Evolutionary conservation across 164 flowering plant genomes (phyloP), one percentile per base, ranked within the genome.

Genomic region (Dillenia suffruticosa): DNA sequence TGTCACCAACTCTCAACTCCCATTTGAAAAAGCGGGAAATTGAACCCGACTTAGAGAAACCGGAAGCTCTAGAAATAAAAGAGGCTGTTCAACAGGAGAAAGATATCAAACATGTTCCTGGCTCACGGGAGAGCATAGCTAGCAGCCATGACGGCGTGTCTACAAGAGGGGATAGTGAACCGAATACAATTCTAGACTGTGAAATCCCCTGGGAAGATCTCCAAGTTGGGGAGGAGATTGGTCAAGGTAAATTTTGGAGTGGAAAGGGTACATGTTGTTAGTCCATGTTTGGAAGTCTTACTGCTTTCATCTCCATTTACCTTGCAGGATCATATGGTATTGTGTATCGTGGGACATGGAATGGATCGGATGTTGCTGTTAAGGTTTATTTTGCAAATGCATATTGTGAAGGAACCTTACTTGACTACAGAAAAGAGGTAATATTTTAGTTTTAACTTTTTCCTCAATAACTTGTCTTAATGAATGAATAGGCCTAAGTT

Each of bases 341-440:
- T 67, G 97, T 91, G 43, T 75, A 88, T 74, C 91, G 72, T 60
- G 97, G 96, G 68, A 63, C 84, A 65, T 91, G 95, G 96, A 82
- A 84, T 74, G 91, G 89, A 83, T 90, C 92, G 51, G 97, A 90
- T 77, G 93, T 90, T 67, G 97, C 95, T 2, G 69, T 88, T 32
- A 90, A 90, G 75, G 79, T 88, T 48, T 88, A 82, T 67, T 57
- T 72, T 58, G 81, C 66, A 43, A 71, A 68, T 70, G 84, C 84
- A 45, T 84, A 80, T 58, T 75, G 10, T 49, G 89, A 86, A 24
- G 83, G 70, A 22, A 84, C 79, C 58, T 73, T 85, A 56, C 62
- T 61, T 8, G 91, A 81, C 74, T 85, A 81, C 75, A 78, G 66
- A 63, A 88, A 85, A 53, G 97, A 90, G 97, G 97, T 88, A 65